A percentile compares a stretch with the other conserved stretches of the same genome.
phyloP scores from a whole-genome alignment of 116 monocot genomes.

The Papilionanthe hybrid region DNA sequence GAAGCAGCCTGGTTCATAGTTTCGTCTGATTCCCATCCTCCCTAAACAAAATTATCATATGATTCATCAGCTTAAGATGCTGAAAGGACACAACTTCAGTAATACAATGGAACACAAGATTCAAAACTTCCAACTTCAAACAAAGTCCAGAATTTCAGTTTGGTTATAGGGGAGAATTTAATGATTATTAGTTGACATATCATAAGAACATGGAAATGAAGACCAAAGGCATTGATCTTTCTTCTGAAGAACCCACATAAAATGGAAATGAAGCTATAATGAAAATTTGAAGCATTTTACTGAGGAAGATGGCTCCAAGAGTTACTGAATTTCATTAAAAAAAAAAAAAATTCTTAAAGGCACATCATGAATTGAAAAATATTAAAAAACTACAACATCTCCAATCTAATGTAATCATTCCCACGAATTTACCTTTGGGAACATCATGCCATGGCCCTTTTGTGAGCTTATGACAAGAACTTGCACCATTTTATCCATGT shows the following conservation, averaged over 20 bases:
- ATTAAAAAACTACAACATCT: background rate
- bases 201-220: too few relatives aligned
- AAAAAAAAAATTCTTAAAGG: too few relatives aligned
- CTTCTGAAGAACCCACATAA: too few relatives aligned
- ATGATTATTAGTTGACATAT: too few relatives aligned
- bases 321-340: too few relatives aligned
- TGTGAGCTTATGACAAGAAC: constrained; percentile 67
- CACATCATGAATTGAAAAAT: background rate
- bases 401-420: too few relatives aligned
- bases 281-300: too few relatives aligned
- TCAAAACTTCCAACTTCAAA: background rate
- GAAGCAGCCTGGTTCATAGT: constrained; percentile 25
- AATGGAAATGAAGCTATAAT: too few relatives aligned
- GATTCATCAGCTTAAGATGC: background rate
- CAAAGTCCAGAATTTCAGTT: background rate
- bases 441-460: constrained; percentile 61
- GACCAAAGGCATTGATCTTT: too few relatives aligned
- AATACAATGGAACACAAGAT: background rate
- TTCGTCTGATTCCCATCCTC: constrained; percentile 40
- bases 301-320: too few relatives aligned
- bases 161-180: too few relatives aligned
- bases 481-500: constrained; percentile 24
- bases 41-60: constrained; percentile 11
- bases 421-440: constrained; percentile 45
- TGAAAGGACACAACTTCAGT: background rate